These are phyloP conservation scores for Dryas alaskensis DNA, from an alignment of 306 rosid species.

Conservation along the genomic window DNA sequence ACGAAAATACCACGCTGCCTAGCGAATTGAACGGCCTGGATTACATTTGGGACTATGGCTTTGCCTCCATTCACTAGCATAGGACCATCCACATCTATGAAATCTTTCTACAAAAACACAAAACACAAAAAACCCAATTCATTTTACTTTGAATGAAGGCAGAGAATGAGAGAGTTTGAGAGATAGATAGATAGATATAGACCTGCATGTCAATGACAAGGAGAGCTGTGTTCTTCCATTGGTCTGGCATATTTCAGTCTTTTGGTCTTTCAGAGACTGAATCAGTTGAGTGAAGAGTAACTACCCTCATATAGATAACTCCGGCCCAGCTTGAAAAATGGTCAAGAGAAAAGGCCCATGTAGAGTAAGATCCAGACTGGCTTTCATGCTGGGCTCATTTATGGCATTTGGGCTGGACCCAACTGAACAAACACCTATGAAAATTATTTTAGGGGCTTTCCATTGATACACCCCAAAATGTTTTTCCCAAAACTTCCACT, in stretches of 20 bases:
- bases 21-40: slow-evolving; percentile 58
- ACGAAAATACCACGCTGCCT: slow-evolving; percentile 65
- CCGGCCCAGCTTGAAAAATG: no score
- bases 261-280: not conserved
- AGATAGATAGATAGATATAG: not conserved
- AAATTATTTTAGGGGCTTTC: no score
- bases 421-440: no score
- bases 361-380: no score
- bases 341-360: no score
- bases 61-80: slow-evolving; percentile 58
- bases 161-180: not conserved
- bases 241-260: slow-evolving; percentile 39
- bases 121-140: slow-evolving; percentile 14
- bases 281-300: not conserved
- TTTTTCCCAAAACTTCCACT: no score
- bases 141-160: not conserved
- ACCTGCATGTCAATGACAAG: slow-evolving; percentile 92
- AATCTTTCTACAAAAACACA: slow-evolving; percentile 57
- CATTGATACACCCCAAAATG: no score
- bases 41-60: slow-evolving; percentile 65
- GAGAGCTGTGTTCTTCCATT: slow-evolving; percentile 53
- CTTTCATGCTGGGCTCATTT: no score
- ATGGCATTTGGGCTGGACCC: no score
- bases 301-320: no score
- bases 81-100: slow-evolving; percentile 50